Evolutionary conservation across 2,329 filamentous ascomycete genomes (phyloP).

Genomic region (Fonsecaea multimorphosa): DNA sequence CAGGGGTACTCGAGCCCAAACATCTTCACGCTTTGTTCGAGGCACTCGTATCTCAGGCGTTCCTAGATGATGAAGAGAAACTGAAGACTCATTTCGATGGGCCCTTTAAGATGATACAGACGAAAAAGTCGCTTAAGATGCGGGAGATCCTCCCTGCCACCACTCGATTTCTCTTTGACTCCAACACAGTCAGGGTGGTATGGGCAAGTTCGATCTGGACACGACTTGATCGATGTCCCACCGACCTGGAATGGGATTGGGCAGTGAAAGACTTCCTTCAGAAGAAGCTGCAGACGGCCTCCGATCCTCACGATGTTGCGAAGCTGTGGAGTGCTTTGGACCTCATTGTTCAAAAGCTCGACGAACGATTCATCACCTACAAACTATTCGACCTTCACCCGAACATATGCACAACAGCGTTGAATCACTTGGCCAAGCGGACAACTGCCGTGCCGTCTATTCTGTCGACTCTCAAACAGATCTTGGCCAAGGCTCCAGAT

Average conservation of each 20-base stretch:
- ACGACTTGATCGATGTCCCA: conserved; percentile 68
- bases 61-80: conserved; percentile 65
- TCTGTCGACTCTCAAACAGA: conserved; percentile 70
- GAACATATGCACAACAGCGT: conserved; percentile 64
- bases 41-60: conserved; percentile 80
- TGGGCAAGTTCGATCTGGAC: conserved; percentile 75
- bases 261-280: conserved; percentile 77
- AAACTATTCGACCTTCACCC: conserved; percentile 79
- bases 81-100: conserved; percentile 72
- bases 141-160: conserved; percentile 79
- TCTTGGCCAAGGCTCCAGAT: conserved; percentile 76
- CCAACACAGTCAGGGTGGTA: conserved; percentile 65
- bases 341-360: conserved; percentile 74
- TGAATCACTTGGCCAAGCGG: conserved; percentile 71
- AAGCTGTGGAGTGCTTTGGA: conserved; percentile 81
- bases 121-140: conserved; percentile 78
- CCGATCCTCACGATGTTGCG: conserved; percentile 64
- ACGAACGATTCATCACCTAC: conserved; percentile 75
- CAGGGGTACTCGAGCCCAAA: conserved; percentile 59
- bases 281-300: conserved; percentile 68
- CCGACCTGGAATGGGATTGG: conserved; percentile 81
- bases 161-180: conserved; percentile 81
- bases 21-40: conserved; percentile 86
- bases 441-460: conserved; percentile 69
- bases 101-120: conserved; percentile 81